Evolutionary conservation across 495 filamentous ascomycete species (phyloP), one percentile per base, ranked within the genome.

Genomic region (Sordaria brevicollis): DNA sequence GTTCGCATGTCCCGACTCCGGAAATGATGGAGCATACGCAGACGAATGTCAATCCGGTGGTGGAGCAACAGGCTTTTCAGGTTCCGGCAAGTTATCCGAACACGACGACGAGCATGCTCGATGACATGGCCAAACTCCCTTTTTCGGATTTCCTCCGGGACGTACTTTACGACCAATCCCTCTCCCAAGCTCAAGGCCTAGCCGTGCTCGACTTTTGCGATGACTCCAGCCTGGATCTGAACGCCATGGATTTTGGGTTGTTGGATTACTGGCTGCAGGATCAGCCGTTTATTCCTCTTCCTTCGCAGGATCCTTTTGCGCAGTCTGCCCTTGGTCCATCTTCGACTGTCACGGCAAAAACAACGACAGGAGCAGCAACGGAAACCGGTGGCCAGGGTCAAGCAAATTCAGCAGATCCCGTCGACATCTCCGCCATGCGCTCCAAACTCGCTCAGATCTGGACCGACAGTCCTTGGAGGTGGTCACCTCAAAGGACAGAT

Each of bases 161-260:
- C 57, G 74, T 80, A 8, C 71, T 81, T 15, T 80, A 78, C 57
- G 73, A 77, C 17, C 74, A 78, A 10, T 71, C 79, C 1, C 13
- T 79, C 1, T 72, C 74, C n/a, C 77, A 80, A 67, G 72, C 74
- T n/a, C 79, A 78, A 41, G 80, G 78, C 0, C 70, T 79, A 11
- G 78, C 78, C 33, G 73, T 82, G 9, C 68, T 85, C 8, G 81
- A 83, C 71, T 84, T 86, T 41, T 84, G 83, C 65, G 81, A 87
- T 6, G 80, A 87, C 65, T 78, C 82, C 38, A 84, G 86, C 69
- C 80, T 89, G 17, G 86, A 89, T 37, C 79, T 90, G 17, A 88
- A 86, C 31, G 87, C 89, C 21, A 78, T 86, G 5, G 89, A 91
- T 70, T 86, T 89, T 70, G 82, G 82, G 0, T 77, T 88, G 15